Base-by-base conservation (phyloP, 2,329 filamentous ascomycete genomes). In the Fusarium incarnatum region DNA sequence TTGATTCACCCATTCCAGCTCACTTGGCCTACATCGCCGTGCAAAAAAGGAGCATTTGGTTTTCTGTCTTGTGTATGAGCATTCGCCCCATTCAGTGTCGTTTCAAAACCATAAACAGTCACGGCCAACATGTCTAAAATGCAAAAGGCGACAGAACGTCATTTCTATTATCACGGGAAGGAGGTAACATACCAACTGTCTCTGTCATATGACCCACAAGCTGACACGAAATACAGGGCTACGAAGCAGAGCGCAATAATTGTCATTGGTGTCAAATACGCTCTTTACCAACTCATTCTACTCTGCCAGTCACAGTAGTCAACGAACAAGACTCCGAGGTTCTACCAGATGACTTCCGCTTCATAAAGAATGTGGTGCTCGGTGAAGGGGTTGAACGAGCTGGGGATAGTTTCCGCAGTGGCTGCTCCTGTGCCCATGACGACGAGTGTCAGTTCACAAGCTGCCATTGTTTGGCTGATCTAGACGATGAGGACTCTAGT, bases 401-500 rank as follows among this genome's bases (percentile, higher is more conserved):
- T 6, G 87, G 87, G 64, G 81, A 83, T 49, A 90, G 85, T 28
- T 92, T 93, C 57, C 86, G 89, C 67, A 85, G 84, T 57, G 93
- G 93, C 5, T 97, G 93, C 76, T 80, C 86, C 48, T 97, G 93
- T 74, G 78, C 75, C 2, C 81, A 86, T 3, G 84, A 88, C 52
- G 84, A 86, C 73, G 86, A 88, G 6, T 94, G 93, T 76, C 89
- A 92, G 76, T 92, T 89, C 72, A 83, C 82, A 40, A 83, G 81
- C 25, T 97, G 93, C 76, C 83, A 85, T 12, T 96, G 93, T 69
- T 84, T 94, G n/a, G 89, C 87, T 25, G 87, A 89, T 12, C 84
- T 88, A 1, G 84, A 87, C 0, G 81, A 84, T 0, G 81, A 84
- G 0, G 84, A 87, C 28, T 84, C 84, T 25, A 83, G 83, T 1